phyloP scores from a whole-genome alignment of 495 filamentous ascomycete genomes.

The Articulospora tetracladia region DNA sequence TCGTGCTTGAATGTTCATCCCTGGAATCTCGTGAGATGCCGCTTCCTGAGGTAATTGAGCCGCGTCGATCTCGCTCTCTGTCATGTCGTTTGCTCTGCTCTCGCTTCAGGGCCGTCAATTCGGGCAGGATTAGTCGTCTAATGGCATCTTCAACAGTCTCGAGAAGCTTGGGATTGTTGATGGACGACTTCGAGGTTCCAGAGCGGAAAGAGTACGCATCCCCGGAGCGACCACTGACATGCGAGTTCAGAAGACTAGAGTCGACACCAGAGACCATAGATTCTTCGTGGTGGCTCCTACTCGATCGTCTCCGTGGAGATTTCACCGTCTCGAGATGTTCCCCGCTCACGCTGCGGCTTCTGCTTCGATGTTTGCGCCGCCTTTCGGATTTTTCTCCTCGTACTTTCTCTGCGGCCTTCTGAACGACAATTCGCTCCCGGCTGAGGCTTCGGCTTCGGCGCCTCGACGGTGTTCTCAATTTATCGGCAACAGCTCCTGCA shows the following conservation, averaged over 20 bases:
- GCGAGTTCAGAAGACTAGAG: slow-evolving; percentile 71
- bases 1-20: slow-evolving; percentile 31
- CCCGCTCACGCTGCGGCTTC: slow-evolving; percentile 58
- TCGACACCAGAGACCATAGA: slow-evolving; percentile 58
- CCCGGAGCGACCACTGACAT: slow-evolving; percentile 65
- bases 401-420: slow-evolving; percentile 67
- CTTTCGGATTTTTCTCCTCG: slow-evolving; percentile 34
- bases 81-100: slow-evolving; percentile 60
- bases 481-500: slow-evolving; percentile 46
- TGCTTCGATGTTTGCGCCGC: slow-evolving; percentile 39
- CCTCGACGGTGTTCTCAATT: slow-evolving; percentile 59
- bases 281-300: slow-evolving; percentile 60
- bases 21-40: slow-evolving; percentile 57
- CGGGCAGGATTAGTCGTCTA: slow-evolving; percentile 83
- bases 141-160: slow-evolving; percentile 97
- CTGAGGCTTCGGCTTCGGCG: slow-evolving; percentile 71
- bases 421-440: slow-evolving; percentile 61
- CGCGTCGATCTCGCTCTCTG: slow-evolving; percentile 59
- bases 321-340: slow-evolving; percentile 60
- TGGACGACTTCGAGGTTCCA: slow-evolving; percentile 74
- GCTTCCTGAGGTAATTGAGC: slow-evolving; percentile 58
- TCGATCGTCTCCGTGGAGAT: slow-evolving; percentile 58
- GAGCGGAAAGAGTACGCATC: slow-evolving; percentile 76
- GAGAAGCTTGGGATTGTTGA: slow-evolving; percentile 94
- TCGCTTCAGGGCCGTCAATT: slow-evolving; percentile 85